Base-by-base conservation (phyloP, 225 moss, liverwort and hornwort genomes). In the Asterella californica region DNA sequence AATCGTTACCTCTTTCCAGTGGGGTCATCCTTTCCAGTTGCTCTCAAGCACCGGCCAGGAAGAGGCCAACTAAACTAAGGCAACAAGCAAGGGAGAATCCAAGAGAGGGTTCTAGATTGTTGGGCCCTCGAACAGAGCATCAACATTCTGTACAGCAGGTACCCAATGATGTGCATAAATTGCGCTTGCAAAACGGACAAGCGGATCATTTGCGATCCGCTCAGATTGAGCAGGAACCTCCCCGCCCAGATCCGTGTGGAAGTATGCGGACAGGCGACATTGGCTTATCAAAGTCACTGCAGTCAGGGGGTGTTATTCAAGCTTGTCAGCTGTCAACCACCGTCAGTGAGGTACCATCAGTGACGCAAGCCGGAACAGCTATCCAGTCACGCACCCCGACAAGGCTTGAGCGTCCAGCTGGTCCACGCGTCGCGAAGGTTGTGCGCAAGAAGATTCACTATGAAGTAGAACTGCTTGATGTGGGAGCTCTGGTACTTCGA, bases 391-490 rank as follows among this genome's bases (percentile, higher is more conserved):
- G 76, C 52, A 87, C 86, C 1, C 83, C 83, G 19, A 57, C 55
- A 42, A 63, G 83, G 48, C 55, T 80, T 30, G 86, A 87, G 37
- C 84, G 83, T 21, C 70, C 77, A 62, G 74, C 74, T 55, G 83
- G 84, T 65, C 87, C 82, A 29, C 87, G 83, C 65, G 72, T 83
- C 17, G 86, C 86, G 33, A 81, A 87, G 72, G 83, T 87, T 30
- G 18, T 87, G 45, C 81, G 83, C 57, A 87, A 82, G 75, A 86
- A 83, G 75, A 66, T 84, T 27, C 64, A 37, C 38, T 80, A 70
- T 70, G 87, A 86, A 12, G 88, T 91, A 81, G 91, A 93, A 77
- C 81, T 96, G 65, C 83, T 94, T 22, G 78, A 89, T 67, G 85
- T 87, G 29, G 96, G 93, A 57, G 83, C 79, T 25, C 83, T 94